These are phyloP conservation scores for Dryas octopetala DNA, from an alignment of 306 rosid genomes.

Conservation along the genomic window DNA sequence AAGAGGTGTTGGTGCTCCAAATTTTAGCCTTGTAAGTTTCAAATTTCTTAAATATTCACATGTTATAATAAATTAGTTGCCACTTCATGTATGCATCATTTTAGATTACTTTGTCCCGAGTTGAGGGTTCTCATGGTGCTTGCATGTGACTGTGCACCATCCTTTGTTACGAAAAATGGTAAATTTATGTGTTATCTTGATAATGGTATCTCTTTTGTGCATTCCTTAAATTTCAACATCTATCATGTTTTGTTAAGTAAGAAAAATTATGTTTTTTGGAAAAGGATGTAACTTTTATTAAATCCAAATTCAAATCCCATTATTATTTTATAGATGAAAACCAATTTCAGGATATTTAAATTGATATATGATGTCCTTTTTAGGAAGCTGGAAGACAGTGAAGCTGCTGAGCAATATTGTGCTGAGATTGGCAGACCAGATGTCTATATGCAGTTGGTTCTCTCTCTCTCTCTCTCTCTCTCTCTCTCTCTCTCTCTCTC, in stretches of 20 bases:
- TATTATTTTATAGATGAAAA: conserved; percentile 4
- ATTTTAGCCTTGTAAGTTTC: conserved; percentile 91
- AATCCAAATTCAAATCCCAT: too few species aligned
- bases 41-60: conserved; percentile 2
- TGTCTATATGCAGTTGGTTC: conserved; percentile 92
- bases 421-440: conserved; percentile 97
- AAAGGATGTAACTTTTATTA: too few species aligned
- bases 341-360: background rate
- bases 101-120: background rate
- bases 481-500: conserved; percentile 21
- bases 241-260: background rate
- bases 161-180: background rate
- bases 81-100: background rate
- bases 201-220: background rate
- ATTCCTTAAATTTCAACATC: background rate
- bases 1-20: conserved; percentile 90
- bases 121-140: background rate
- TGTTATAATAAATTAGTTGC: background rate
- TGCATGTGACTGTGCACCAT: background rate
- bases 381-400: conserved; percentile 94
- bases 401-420: conserved; percentile 99
- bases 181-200: background rate
- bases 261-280: background rate
- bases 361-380: conserved; percentile 29
- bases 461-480: conserved; percentile 25